Evolutionary conservation across 129 eudicot species (phyloP).

Genomic region (Dittrichia graveolens): DNA sequence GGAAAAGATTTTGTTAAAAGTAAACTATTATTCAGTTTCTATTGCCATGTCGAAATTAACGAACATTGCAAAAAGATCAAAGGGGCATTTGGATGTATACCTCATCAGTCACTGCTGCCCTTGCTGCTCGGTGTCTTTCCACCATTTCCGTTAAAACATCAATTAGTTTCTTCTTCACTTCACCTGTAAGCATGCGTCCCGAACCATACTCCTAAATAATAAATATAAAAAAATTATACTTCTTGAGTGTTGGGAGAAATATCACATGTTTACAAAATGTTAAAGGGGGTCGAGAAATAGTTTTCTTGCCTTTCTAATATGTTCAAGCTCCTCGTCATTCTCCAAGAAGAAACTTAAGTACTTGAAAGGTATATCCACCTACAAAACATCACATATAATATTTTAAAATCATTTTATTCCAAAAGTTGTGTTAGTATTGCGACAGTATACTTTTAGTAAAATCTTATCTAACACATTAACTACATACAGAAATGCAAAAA

Average conservation of each 20-base stretch:
- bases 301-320: slow-evolving; percentile 60
- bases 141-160: slow-evolving; percentile 75
- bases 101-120: slow-evolving; percentile 94
- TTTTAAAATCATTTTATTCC: not conserved
- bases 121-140: slow-evolving; percentile 83
- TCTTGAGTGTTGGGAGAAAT: not conserved
- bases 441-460: not conserved
- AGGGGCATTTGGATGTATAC: slow-evolving; percentile 33
- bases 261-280: not conserved
- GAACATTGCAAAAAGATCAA: not conserved
- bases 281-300: not conserved
- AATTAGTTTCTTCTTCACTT: slow-evolving; percentile 66
- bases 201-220: slow-evolving; percentile 79
- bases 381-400: slow-evolving; percentile 12
- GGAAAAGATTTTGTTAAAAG: not conserved
- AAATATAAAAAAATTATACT: not conserved
- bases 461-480: not conserved
- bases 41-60: not conserved
- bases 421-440: not conserved
- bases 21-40: not conserved
- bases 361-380: slow-evolving; percentile 93
- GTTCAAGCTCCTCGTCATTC: slow-evolving; percentile 86
- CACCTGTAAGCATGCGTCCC: slow-evolving; percentile 95
- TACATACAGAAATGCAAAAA: not conserved
- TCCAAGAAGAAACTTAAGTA: slow-evolving; percentile 96